Conservation (phyloP, 2,329 filamentous ascomycete genomes). For the Fusarium sp. region DNA sequence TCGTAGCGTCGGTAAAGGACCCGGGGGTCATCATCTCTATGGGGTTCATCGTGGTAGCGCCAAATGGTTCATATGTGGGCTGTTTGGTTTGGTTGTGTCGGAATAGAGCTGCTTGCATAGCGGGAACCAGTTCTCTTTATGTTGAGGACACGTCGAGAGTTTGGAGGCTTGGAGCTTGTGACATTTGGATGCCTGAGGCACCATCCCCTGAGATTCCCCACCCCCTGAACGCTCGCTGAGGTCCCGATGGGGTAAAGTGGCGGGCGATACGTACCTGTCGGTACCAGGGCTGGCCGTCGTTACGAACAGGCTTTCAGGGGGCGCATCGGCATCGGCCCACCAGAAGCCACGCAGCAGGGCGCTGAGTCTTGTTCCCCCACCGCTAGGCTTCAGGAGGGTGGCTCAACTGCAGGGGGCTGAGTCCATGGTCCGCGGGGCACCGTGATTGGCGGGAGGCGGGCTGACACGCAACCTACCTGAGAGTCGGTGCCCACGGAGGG, state of each 20-base stretch:
- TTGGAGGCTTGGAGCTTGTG: conserved; percentile 20
- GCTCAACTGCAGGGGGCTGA: conserved; percentile 38
- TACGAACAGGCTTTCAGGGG: conserved; percentile 35
- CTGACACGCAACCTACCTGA: conserved; percentile 10
- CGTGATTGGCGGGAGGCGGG: conserved; percentile 32
- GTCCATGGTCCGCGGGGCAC: neutral
- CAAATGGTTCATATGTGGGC: conserved; percentile 26
- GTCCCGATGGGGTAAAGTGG: conserved; percentile 24
- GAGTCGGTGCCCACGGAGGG: conserved; percentile 9
- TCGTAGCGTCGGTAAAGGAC: conserved; percentile 58
- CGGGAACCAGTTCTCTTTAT: conserved; percentile 51
- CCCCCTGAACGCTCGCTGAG: conserved; percentile 32
- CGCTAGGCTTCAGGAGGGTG: conserved; percentile 25
- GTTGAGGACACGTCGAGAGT: conserved; percentile 49
- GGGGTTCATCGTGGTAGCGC: conserved; percentile 9
- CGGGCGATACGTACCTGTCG: conserved; percentile 23
- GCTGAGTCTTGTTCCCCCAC: conserved; percentile 6
- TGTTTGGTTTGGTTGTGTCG: conserved; percentile 26
- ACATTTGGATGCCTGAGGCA: conserved; percentile 47
- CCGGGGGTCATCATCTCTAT: conserved; percentile 2
- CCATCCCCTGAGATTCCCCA: conserved; percentile 29
- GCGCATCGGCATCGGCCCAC: conserved; percentile 18
- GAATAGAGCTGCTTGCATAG: conserved; percentile 28
- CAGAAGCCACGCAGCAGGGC: conserved; percentile 28
- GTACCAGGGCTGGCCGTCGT: conserved; percentile 20